Base-by-base conservation (phyloP, 1,284 basidiomycete species). In the Ceratobasidium sp. region DNA sequence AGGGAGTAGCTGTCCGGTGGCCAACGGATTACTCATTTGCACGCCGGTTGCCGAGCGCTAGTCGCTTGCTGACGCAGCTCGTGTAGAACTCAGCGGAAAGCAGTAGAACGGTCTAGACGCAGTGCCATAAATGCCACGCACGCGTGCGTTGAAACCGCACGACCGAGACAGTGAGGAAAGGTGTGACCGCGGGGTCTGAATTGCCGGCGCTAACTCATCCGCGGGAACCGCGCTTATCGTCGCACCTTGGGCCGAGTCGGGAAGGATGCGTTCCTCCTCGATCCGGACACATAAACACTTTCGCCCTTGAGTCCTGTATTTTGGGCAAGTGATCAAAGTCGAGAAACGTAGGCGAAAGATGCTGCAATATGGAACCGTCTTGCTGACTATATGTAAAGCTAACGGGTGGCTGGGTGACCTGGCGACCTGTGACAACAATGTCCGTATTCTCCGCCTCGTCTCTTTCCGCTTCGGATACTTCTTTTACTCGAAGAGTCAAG, bases 401-500 rank as follows among this genome's bases (percentile, higher is more conserved):
- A 32, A 19, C 34, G 57, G 32, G 57, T 59, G 57, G 29, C 34
- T 32, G 15, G n/a, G 40, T 17, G 13, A 40, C 40, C n/a, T 40
- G 61, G 61, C 40, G 11, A 34, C 40, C 8, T 2, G 9, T 32
- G 25, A 34, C 61, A 15, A 44, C 37, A 29, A 74, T 74, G 71
- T 65, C 71, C 32, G 44, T 62, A 9, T 74, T 74, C 51, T 74
- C 59, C 37, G 49, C 61, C n/a, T 74, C 71, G 46, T 74, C 71
- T 46, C 61, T 56, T n/a, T 74, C 71, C 32, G 37, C 61, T n/a
- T 74, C 71, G 37, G 71, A 74, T 34, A 22, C 89, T 54, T 82
- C 88, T 43, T 84, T 90, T 77, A 86, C 44, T 64, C 59, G 92
- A 79, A 78, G 92, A 76, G 80, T 82, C 59, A 80, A 92, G 82